Evolutionary conservation across 495 filamentous ascomycete species (phyloP), one percentile per base, ranked within the genome.

Genomic region (Clavariopsis aquatica): DNA sequence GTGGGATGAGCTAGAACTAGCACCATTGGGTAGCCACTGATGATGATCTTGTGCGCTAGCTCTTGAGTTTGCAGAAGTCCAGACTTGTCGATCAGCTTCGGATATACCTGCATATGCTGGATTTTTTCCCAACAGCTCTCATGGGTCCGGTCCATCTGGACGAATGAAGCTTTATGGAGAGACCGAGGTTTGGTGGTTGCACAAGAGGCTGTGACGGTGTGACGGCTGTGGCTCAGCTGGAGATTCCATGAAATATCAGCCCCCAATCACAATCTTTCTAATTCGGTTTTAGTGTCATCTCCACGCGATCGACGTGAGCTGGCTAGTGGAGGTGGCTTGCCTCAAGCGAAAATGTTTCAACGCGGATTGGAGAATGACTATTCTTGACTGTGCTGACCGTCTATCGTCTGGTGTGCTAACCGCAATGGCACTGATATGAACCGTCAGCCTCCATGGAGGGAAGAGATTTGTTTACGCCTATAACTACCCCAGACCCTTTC

Each of bases 361-460:
- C 31, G 19, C 15, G 34, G 2, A 64, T 64, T 64, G 51, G 60
- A 36, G 15, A 17, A 34, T 2, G 24, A 15, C 38, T 65, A 17
- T 28, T 46, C 19, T 34, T 17, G 22, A n/a, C 28, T 28, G 26
- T 52, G 24, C 52, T 64, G 52, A 57, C 61, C 15, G 61, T 17
- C 19, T 8, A 41, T 41, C 31, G 9, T 29, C 19, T n/a, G 17
- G 27, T 7, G 15, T 20, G 34, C 54, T 58, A 52, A 51, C 43
- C 31, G 45, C 19, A 17, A 53, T 28, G 1, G 59, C 38, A 55
- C 62, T 65, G 62, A 65, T 59, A 58, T 52, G 54, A 54, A 45
- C 62, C 47, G 23, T 46, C 52, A 64, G 62, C 52, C 29, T 27
- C 43, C 24, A 28, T n/a, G 8, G 6, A 27, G 26, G 22, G 47